A percentile compares a stretch with the other conserved stretches of the same genome.
phyloP scores from a whole-genome alignment of 106 monocot species.

The Dendrobium catenatum region DNA sequence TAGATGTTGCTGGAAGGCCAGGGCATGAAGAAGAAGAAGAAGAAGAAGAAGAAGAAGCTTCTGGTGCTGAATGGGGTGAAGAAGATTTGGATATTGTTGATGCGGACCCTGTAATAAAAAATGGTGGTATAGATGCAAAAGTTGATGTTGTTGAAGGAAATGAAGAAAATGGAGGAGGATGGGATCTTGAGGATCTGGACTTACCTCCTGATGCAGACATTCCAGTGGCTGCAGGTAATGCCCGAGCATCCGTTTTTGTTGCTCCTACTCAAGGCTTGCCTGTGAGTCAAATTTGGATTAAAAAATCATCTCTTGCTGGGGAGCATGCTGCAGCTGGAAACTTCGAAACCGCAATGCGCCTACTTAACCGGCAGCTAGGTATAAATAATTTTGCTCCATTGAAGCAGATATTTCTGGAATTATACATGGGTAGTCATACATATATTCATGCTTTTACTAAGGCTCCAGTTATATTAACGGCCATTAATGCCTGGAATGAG shows the following conservation, averaged over 20 bases:
- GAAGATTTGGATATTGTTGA: constrained; percentile 33
- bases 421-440: constrained; percentile 45
- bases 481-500: constrained; percentile 53
- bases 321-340: constrained; percentile 70
- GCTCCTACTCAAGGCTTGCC: constrained; percentile 45
- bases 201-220: constrained; percentile 37
- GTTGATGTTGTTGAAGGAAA: constrained; percentile 24
- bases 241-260: constrained; percentile 33
- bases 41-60: constrained; percentile 13
- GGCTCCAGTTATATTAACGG: constrained; percentile 28
- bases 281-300: constrained; percentile 58
- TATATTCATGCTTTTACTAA: constrained; percentile 27
- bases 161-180: constrained; percentile 30
- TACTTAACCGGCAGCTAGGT: constrained; percentile 50
- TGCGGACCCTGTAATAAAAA: constrained; percentile 15
- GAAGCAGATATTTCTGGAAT: constrained; percentile 39
- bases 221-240: constrained; percentile 17
- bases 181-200: constrained; percentile 62
- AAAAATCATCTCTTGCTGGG: constrained; percentile 55
- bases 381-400: constrained; percentile 49
- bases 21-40: constrained; percentile 20
- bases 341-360: constrained; percentile 46
- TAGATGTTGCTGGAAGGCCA: constrained; percentile 12
- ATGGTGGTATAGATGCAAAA: constrained; percentile 17
- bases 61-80: constrained; percentile 34